phyloP scores from a whole-genome alignment of 345 rosid genomes.

The Arabis hirsuta region DNA sequence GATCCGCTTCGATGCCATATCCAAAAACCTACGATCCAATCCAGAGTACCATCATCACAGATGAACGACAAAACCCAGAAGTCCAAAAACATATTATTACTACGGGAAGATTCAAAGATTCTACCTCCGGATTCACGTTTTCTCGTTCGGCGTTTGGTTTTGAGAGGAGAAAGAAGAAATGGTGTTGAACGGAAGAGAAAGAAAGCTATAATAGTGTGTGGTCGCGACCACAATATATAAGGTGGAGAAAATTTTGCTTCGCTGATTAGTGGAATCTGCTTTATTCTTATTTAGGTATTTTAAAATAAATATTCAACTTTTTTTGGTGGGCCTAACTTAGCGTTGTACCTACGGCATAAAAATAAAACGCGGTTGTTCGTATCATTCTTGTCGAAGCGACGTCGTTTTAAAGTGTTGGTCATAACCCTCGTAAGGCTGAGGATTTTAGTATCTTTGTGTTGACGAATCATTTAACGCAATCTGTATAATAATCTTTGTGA shows the following conservation, averaged over 20 bases:
- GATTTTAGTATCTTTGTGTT: background rate
- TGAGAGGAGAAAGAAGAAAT: background rate
- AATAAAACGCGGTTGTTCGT: slow-evolving; percentile 30
- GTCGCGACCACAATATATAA: slow-evolving; percentile 44
- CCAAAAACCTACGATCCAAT: slow-evolving; percentile 38
- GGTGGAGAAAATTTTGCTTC: slow-evolving; percentile 33
- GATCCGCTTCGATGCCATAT: slow-evolving; percentile 86
- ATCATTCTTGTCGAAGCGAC: background rate
- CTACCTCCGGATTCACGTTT: slow-evolving; percentile 13
- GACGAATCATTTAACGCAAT: slow-evolving; percentile 6
- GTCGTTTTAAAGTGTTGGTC: slow-evolving; percentile 15
- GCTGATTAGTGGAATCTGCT: slow-evolving; percentile 30
- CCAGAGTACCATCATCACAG: background rate
- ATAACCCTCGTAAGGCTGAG: slow-evolving; percentile 10
- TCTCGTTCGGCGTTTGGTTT: slow-evolving; percentile 5
- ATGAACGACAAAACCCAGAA: background rate
- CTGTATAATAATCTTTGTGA: background rate
- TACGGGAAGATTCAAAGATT: slow-evolving; percentile 14
- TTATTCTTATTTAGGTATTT: slow-evolving; percentile 6
- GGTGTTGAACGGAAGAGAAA: slow-evolving; percentile 19
- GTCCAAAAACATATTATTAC: background rate
- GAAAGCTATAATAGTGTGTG: slow-evolving; percentile 25
- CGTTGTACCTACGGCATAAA: slow-evolving; percentile 40
- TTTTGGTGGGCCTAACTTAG: slow-evolving; percentile 42
- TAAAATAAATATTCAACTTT: background rate